A percentile compares a stretch with the other conserved stretches of the same genome.
Evolutionary conservation across 2,329 filamentous ascomycete species (phyloP).

Genomic region (Dissoconium aciculare): DNA sequence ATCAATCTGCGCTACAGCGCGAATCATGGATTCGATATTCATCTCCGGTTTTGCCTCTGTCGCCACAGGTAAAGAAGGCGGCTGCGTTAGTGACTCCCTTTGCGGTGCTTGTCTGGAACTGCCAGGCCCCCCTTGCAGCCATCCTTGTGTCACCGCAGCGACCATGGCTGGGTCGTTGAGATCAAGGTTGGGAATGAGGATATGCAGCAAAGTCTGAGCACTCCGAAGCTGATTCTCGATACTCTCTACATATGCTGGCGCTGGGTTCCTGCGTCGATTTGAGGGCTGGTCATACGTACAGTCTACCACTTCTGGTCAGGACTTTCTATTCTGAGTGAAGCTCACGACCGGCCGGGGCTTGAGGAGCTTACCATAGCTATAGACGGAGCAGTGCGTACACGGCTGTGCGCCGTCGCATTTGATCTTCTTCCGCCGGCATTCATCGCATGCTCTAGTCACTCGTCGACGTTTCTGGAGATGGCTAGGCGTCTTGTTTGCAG

Average conservation of each 20-base stretch:
- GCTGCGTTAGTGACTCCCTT: too few species aligned
- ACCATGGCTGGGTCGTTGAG: conserved; percentile 75
- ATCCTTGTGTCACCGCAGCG: conserved; percentile 40
- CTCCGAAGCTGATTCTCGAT: conserved; percentile 70
- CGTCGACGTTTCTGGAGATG: conserved; percentile 54
- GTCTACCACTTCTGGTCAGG: conserved; percentile 37
- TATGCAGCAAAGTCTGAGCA: conserved; percentile 63
- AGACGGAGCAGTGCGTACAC: conserved; percentile 85
- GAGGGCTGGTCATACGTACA: conserved; percentile 94
- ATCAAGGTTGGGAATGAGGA: conserved; percentile 70
- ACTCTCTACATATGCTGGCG: conserved; percentile 83
- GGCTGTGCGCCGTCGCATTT: conserved; percentile 42
- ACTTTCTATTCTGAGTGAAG: conserved; percentile 5
- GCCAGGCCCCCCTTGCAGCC: conserved; percentile 24
- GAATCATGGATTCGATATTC: conserved; percentile 85
- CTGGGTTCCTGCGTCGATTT: conserved; percentile 76
- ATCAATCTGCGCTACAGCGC: conserved; percentile 78
- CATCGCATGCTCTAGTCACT: conserved; percentile 77
- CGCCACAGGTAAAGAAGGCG: conserved; percentile 7
- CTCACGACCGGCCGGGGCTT: too few species aligned
- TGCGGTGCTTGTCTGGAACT: too few species aligned
- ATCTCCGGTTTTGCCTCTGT: conserved; percentile 37
- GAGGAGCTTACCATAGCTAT: conserved; percentile 94
- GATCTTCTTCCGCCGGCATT: conserved; percentile 57
- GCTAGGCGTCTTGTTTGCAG: conserved; percentile 11